phyloP scores from a whole-genome alignment of 345 rosid genomes.

The Aethionema arabicum region DNA sequence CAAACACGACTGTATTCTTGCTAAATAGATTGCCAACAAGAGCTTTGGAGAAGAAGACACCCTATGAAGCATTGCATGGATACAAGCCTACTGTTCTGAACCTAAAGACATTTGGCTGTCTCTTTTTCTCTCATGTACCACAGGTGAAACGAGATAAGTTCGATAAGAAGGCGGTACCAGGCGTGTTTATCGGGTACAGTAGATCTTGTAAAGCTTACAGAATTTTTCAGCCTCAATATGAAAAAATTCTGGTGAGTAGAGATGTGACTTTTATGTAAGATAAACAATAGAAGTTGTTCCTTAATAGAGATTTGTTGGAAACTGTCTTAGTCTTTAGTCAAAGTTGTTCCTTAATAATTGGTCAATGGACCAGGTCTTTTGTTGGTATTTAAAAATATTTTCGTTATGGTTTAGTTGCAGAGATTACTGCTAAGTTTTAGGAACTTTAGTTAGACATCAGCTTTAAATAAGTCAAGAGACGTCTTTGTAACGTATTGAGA shows the following conservation, averaged over 20 bases:
- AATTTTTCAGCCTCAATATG: not conserved
- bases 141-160: constrained; percentile 24
- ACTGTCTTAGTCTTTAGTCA: too few species aligned
- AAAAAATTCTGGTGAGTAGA: not conserved
- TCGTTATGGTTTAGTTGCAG: too few species aligned
- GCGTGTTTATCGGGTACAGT: constrained; percentile 28
- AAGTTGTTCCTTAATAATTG: too few species aligned
- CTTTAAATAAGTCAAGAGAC: too few species aligned
- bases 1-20: not conserved
- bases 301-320: too few species aligned
- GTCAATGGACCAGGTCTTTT: too few species aligned
- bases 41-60: not conserved
- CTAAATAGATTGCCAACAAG: constrained; percentile 1
- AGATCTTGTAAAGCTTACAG: constrained; percentile 21
- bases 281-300: not conserved
- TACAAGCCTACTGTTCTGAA: not conserved
- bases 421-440: too few species aligned
- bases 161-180: constrained; percentile 20
- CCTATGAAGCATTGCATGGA: constrained; percentile 17
- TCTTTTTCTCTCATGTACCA: constrained; percentile 8
- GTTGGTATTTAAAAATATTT: too few species aligned
- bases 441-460: too few species aligned
- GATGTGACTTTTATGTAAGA: not conserved
- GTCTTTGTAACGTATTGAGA: too few species aligned
- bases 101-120: constrained; percentile 6